Percentiles rank a stretch among this genome's conserved stretches.
Conservation (phyloP, 2,329 filamentous ascomycete genomes). For the Periconia macrospinosa region DNA sequence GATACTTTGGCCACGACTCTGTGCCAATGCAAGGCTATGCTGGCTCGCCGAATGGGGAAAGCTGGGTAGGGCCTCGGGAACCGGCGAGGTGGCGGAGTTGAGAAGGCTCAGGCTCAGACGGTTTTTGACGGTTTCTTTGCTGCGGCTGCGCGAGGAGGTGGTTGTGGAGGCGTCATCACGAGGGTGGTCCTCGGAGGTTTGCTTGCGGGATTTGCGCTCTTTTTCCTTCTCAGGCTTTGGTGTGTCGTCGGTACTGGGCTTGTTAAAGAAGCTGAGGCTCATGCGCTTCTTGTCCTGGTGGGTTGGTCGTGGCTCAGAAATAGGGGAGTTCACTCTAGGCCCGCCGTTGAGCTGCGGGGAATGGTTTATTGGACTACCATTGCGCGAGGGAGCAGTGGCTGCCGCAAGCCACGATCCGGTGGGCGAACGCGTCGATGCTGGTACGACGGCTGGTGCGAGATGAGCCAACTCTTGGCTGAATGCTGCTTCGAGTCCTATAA, state of each 20-base stretch:
- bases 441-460: conserved; percentile 39
- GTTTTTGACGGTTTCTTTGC: conserved; percentile 33
- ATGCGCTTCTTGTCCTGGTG: conserved; percentile 45
- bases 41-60: conserved; percentile 23
- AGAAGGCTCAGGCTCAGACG: conserved; percentile 35
- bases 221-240: conserved; percentile 14
- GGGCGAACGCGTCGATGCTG: conserved; percentile 33
- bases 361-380: conserved; percentile 26
- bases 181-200: conserved; percentile 15
- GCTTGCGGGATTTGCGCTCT: conserved; percentile 20
- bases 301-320: conserved; percentile 22
- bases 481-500: conserved; percentile 49
- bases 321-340: conserved; percentile 22
- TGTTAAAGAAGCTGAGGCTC: conserved; percentile 42
- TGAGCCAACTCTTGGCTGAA: conserved; percentile 48
- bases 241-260: conserved; percentile 32
- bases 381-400: conserved; percentile 29
- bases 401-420: conserved; percentile 37
- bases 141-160: conserved; percentile 31
- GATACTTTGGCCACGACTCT: conserved; percentile 14
- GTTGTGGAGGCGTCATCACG: conserved; percentile 23
- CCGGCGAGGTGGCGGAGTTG: conserved; percentile 23
- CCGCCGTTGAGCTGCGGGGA: conserved; percentile 28
- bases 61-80: conserved; percentile 31
- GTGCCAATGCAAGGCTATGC: conserved; percentile 17